phyloP scores from a whole-genome alignment of 208 protist genomes.

The Crithidia bombi region DNA sequence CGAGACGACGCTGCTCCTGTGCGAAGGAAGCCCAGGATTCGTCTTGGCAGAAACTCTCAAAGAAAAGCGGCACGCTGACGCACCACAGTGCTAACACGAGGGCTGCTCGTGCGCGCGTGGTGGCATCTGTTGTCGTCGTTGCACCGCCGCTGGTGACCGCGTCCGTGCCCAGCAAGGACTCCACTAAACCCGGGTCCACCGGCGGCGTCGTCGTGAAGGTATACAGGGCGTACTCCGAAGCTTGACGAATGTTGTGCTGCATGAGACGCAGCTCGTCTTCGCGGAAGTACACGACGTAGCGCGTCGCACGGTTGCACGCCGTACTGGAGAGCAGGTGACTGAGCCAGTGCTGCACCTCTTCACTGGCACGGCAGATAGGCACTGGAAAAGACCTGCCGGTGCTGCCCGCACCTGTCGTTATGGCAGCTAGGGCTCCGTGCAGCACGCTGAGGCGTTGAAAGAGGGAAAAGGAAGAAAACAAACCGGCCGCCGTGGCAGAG shows the following conservation, averaged over 20 bases:
- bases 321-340: constrained; percentile 42
- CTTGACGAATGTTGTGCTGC: constrained; percentile 72
- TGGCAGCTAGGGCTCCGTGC: constrained; percentile 33
- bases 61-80: constrained; percentile 68
- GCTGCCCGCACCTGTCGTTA: not conserved
- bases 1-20: constrained; percentile 80
- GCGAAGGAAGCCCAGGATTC: constrained; percentile 77
- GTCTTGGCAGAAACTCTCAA: constrained; percentile 80
- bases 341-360: constrained; percentile 35
- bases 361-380: constrained; percentile 16
- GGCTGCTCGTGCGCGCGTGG: constrained; percentile 20
- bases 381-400: not conserved
- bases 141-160: not conserved
- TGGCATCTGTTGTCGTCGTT: not conserved
- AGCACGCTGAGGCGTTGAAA: constrained; percentile 76
- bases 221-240: constrained; percentile 72
- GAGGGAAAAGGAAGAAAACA: constrained; percentile 37
- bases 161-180: constrained; percentile 12
- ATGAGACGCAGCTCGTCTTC: constrained; percentile 82
- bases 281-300: constrained; percentile 85
- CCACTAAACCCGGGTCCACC: constrained; percentile 50
- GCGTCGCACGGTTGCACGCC: constrained; percentile 78
- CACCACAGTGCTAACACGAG: constrained; percentile 68
- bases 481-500: not conserved
- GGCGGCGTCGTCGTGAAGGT: constrained; percentile 79